Evolutionary conservation across 345 rosid genomes (phyloP).

Genomic region (Psidium friedrichsthalianum): DNA sequence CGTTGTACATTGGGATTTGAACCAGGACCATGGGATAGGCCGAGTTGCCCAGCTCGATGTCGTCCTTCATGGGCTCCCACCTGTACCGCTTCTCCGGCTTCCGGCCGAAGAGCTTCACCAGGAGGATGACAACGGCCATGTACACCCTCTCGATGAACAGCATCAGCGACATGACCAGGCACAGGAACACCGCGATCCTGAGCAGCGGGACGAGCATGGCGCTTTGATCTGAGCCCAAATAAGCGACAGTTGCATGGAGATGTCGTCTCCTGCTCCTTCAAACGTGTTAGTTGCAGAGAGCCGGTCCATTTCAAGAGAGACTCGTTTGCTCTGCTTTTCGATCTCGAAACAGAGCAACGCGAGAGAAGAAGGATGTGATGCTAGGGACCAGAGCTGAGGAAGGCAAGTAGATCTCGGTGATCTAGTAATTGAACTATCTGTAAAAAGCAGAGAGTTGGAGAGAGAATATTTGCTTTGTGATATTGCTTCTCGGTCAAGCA

Average conservation of each 20-base stretch:
- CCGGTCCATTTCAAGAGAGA: constrained; percentile 22
- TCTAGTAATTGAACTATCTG: not conserved
- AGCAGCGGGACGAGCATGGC: constrained; percentile 79
- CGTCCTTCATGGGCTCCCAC: constrained; percentile 82
- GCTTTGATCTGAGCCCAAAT: constrained; percentile 66
- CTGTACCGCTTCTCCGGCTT: constrained; percentile 74
- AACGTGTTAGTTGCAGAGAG: constrained; percentile 9
- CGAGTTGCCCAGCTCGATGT: constrained; percentile 72
- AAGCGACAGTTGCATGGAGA: constrained; percentile 34
- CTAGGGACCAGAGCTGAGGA: not conserved
- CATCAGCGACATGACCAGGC: constrained; percentile 84
- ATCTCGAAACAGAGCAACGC: not conserved
- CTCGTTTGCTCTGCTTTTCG: not conserved
- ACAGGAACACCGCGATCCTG: constrained; percentile 43
- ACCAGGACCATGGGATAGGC: constrained; percentile 81
- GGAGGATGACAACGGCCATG: constrained; percentile 60
- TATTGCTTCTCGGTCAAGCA: constrained; percentile 30
- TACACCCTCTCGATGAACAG: constrained; percentile 79
- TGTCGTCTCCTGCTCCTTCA: constrained; percentile 26
- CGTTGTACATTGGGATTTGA: constrained; percentile 98
- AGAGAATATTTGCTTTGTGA: not conserved
- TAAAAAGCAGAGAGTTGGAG: not conserved
- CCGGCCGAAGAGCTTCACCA: constrained; percentile 66
- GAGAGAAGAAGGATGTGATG: constrained; percentile 3
- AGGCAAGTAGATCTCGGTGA: not conserved